These are phyloP conservation scores for Allomyces javanicus DNA, from an alignment of 192 early-diverging fungal genomes.

Conservation along the genomic window DNA sequence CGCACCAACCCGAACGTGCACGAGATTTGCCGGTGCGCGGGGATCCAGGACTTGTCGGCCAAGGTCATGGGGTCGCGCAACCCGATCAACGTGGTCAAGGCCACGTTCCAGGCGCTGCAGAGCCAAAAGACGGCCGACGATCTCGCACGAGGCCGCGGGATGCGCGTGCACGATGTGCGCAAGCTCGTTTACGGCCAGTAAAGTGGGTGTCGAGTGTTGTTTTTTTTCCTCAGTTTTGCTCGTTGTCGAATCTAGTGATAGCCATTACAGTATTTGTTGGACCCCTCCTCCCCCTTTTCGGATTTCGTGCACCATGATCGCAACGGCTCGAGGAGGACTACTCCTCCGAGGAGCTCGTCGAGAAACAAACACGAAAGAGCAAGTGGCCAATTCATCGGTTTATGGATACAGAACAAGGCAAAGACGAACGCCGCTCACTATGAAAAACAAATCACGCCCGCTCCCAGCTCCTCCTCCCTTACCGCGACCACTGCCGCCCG, in stretches of 20 bases:
- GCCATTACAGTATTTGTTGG: too few species aligned
- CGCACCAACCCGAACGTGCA: constrained; percentile 85
- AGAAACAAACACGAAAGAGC: too few species aligned
- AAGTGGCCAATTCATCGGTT: too few species aligned
- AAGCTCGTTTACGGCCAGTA: constrained; percentile 62
- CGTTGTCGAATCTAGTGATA: too few species aligned
- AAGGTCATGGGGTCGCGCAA: constrained; percentile 85
- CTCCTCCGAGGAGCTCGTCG: too few species aligned
- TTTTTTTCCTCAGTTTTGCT: too few species aligned
- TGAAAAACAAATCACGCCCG: too few species aligned
- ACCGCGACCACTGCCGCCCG: neutral
- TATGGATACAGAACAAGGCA: too few species aligned
- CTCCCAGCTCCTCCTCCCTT: neutral
- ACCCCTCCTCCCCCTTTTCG: too few species aligned
- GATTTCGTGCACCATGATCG: too few species aligned
- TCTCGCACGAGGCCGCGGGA: constrained; percentile 68
- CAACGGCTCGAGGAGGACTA: too few species aligned
- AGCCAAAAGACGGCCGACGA: constrained; percentile 63
- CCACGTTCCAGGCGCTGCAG: constrained; percentile 70
- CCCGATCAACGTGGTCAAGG: constrained; percentile 97
- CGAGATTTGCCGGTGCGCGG: constrained; percentile 81
- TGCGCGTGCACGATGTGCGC: constrained; percentile 75
- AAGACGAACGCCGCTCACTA: too few species aligned
- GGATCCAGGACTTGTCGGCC: constrained; percentile 75
- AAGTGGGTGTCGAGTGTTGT: neutral